Conservation (phyloP, 371 early-diverging fungal genomes). For the Mortierella polycephala region DNA sequence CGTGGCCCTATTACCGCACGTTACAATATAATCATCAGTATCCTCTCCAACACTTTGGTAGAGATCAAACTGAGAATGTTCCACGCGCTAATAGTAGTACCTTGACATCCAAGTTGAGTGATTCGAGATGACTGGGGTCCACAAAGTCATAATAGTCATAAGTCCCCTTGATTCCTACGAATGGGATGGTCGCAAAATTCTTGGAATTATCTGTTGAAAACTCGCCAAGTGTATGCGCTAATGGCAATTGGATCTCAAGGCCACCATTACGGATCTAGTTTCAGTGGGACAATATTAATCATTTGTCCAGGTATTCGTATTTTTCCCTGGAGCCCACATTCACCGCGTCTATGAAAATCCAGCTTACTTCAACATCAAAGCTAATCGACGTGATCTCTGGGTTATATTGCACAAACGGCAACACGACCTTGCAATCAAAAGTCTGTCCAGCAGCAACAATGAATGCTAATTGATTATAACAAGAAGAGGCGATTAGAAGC, state of each 20-base stretch:
- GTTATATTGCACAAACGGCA: conserved; percentile 72
- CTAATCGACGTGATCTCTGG: conserved; percentile 67
- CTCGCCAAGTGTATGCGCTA: conserved; percentile 78
- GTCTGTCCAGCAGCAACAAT: conserved; percentile 64
- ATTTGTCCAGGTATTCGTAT: background rate
- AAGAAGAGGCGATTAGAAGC: background rate
- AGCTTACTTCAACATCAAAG: conserved; percentile 66
- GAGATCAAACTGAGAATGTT: background rate
- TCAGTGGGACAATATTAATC: background rate
- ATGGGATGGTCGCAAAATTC: conserved; percentile 65
- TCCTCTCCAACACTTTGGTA: background rate
- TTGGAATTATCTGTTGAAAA: conserved; percentile 69
- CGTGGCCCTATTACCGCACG: conserved; percentile 55
- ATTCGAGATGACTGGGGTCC: conserved; percentile 68
- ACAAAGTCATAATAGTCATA: conserved; percentile 74
- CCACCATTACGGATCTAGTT: conserved; percentile 62
- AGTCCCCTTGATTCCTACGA: conserved; percentile 64
- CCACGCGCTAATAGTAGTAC: conserved; percentile 41
- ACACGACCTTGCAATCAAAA: conserved; percentile 56
- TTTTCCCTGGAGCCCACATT: no score
- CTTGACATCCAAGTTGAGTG: conserved; percentile 70
- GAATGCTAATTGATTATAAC: conserved; percentile 59
- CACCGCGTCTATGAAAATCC: background rate
- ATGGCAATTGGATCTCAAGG: conserved; percentile 69
- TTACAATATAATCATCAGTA: background rate